Percentiles rank a stretch among this genome's conserved stretches.
Conservation (phyloP, 2,329 filamentous ascomycete species). For the Sporothrix variecibatus region DNA sequence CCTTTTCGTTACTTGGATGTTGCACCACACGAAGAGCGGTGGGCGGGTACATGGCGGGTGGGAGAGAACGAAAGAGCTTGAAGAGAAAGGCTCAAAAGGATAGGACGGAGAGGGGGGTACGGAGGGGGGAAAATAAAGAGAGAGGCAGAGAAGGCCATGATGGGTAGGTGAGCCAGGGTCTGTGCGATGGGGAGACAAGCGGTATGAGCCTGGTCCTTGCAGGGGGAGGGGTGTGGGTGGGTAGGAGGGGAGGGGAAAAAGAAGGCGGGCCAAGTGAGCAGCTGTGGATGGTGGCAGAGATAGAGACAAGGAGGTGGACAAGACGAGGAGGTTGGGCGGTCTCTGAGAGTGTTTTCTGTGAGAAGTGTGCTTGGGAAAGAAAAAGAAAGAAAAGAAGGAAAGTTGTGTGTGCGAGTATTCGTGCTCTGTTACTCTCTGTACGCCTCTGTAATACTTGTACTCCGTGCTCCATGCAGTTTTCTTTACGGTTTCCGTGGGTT, state of each 20-base stretch:
- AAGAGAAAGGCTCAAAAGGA: background rate
- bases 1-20: conserved; percentile 6
- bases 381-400: background rate
- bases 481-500: background rate
- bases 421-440: background rate
- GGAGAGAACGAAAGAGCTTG: conserved; percentile 3
- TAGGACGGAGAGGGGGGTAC: conserved; percentile 10
- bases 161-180: conserved; percentile 15
- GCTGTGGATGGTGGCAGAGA: conserved; percentile 20
- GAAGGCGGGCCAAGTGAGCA: conserved; percentile 26
- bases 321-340: conserved; percentile 20
- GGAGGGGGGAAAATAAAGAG: conserved; percentile 26
- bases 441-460: conserved; percentile 10
- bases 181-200: conserved; percentile 23
- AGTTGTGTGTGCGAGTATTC: conserved; percentile 16
- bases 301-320: conserved; percentile 15
- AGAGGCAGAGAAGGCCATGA: conserved; percentile 20
- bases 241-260: conserved; percentile 21
- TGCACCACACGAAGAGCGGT: conserved; percentile 24
- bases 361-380: background rate
- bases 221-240: conserved; percentile 25
- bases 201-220: conserved; percentile 24
- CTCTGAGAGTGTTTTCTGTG: background rate
- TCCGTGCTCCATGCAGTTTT: conserved; percentile 1
- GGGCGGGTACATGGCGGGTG: background rate